Evolutionary conservation across 1,284 basidiomycete genomes (phyloP).

Genomic region (Leccinum pachyderme): DNA sequence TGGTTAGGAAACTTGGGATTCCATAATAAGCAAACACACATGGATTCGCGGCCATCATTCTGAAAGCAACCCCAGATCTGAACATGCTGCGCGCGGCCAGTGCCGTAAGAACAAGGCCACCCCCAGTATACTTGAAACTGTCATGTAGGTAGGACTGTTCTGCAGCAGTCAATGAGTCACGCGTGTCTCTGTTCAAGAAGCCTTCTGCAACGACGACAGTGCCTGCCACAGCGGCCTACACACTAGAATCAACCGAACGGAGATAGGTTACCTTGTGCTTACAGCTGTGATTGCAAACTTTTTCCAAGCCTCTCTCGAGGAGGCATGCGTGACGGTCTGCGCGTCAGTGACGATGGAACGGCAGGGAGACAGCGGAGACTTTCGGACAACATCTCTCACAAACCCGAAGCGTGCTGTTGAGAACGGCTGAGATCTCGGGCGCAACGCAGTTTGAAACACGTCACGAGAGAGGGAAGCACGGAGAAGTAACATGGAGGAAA

Average conservation of each 20-base stretch:
- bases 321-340: conserved; percentile 37
- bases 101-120: conserved; percentile 76
- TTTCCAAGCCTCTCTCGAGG: conserved; percentile 46
- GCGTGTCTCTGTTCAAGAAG: conserved; percentile 75
- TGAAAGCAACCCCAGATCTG: conserved; percentile 68
- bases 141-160: conserved; percentile 77
- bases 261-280: conserved; percentile 18
- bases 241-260: conserved; percentile 1
- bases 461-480: conserved; percentile 31
- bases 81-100: conserved; percentile 78
- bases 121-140: conserved; percentile 85
- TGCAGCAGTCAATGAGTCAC: conserved; percentile 57
- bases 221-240: conserved; percentile 66
- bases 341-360: conserved; percentile 46
- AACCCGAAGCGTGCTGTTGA: conserved; percentile 15
- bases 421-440: conserved; percentile 13
- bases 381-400: conserved; percentile 21
- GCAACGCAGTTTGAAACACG: conserved; percentile 22
- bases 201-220: conserved; percentile 62
- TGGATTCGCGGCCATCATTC: conserved; percentile 85
- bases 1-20: background rate
- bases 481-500: conserved; percentile 35
- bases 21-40: conserved; percentile 45
- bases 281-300: conserved; percentile 51
- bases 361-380: conserved; percentile 26